Evolutionary conservation across 495 filamentous ascomycete species (phyloP).

Genomic region (Penicillium dipodomyicola): DNA sequence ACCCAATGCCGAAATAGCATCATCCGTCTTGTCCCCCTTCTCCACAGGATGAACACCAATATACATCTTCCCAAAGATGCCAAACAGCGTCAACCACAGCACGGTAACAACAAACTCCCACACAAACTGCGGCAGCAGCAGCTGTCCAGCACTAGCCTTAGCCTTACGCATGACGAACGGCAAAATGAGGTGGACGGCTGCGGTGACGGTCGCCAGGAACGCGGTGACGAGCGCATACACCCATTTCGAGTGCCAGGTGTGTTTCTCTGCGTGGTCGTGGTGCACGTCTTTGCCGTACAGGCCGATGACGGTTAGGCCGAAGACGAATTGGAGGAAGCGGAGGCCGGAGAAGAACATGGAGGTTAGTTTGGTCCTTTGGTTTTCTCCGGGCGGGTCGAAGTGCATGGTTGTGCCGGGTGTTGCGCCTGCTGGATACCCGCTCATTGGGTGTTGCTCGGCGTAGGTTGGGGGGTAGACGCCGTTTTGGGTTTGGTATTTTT

Average conservation of each 20-base stretch:
- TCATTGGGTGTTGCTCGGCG: constrained; percentile 20
- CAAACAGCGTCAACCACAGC: constrained; percentile 78
- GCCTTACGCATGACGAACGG: constrained; percentile 46
- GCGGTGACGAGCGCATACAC: constrained; percentile 69
- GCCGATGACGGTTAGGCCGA: constrained; percentile 71
- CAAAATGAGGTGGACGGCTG: constrained; percentile 56
- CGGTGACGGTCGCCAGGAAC: constrained; percentile 57
- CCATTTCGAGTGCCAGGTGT: constrained; percentile 64
- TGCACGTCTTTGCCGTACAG: constrained; percentile 75
- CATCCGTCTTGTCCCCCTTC: constrained; percentile 35
- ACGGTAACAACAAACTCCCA: constrained; percentile 71
- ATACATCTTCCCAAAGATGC: constrained; percentile 77
- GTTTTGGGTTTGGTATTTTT: constrained; percentile 26
- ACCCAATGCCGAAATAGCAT: constrained; percentile 9
- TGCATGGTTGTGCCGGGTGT: constrained; percentile 21
- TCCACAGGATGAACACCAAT: constrained; percentile 61
- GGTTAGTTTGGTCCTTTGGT: constrained; percentile 15
- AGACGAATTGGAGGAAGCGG: constrained; percentile 68
- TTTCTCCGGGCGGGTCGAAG: constrained; percentile 13
- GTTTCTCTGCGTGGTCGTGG: constrained; percentile 49
- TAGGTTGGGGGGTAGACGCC: constrained; percentile 12
- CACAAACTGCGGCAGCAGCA: constrained; percentile 49
- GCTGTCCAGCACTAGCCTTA: constrained; percentile 31
- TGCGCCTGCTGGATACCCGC: constrained; percentile 23
- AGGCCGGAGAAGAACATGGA: constrained; percentile 39